A percentile compares a stretch with the other conserved stretches of the same genome.
Evolutionary conservation across 306 rosid species (phyloP).

Genomic region (Sechiopsis laciniata): DNA sequence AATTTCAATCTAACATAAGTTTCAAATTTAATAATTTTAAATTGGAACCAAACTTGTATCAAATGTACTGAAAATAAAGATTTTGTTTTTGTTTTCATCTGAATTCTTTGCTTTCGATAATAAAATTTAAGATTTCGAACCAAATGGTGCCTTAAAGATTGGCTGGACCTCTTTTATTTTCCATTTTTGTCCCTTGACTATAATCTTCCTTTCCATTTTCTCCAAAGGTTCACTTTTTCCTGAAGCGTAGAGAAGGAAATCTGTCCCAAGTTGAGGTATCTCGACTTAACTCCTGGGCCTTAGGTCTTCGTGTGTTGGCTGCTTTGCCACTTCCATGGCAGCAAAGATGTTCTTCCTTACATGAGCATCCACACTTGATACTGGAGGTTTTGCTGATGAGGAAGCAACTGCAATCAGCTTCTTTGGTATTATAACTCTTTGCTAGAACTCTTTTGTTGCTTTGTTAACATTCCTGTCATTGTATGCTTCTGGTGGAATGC

Average conservation of each 20-base stretch:
- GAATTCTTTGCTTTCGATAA: too few relatives aligned
- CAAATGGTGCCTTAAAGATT: neutral
- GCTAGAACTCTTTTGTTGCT: slow-evolving; percentile 18
- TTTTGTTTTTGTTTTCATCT: too few relatives aligned
- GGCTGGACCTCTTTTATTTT: slow-evolving; percentile 16
- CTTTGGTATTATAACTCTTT: slow-evolving; percentile 51
- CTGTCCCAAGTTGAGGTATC: slow-evolving; percentile 78
- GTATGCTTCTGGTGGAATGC: slow-evolving; percentile 16
- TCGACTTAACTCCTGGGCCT: slow-evolving; percentile 94
- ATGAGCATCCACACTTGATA: slow-evolving; percentile 87
- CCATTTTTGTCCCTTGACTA: slow-evolving; percentile 26
- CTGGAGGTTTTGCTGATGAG: slow-evolving; percentile 94
- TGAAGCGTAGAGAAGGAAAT: slow-evolving; percentile 95
- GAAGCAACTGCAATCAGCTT: slow-evolving; percentile 88
- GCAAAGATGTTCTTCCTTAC: slow-evolving; percentile 94
- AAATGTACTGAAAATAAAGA: too few relatives aligned
- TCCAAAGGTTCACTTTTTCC: slow-evolving; percentile 91
- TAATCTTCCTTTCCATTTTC: slow-evolving; percentile 23
- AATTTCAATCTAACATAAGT: too few relatives aligned
- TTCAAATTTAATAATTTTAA: too few relatives aligned
- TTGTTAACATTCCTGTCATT: slow-evolving; percentile 10
- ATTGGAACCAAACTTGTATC: too few relatives aligned
- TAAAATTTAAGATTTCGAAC: too few relatives aligned
- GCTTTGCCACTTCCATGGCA: slow-evolving; percentile 96
- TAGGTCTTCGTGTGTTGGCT: slow-evolving; percentile 94